A percentile compares a stretch with the other conserved stretches of the same genome.
phyloP scores from a whole-genome alignment of 2,329 filamentous ascomycete species.

The Zasmidium angulare region DNA sequence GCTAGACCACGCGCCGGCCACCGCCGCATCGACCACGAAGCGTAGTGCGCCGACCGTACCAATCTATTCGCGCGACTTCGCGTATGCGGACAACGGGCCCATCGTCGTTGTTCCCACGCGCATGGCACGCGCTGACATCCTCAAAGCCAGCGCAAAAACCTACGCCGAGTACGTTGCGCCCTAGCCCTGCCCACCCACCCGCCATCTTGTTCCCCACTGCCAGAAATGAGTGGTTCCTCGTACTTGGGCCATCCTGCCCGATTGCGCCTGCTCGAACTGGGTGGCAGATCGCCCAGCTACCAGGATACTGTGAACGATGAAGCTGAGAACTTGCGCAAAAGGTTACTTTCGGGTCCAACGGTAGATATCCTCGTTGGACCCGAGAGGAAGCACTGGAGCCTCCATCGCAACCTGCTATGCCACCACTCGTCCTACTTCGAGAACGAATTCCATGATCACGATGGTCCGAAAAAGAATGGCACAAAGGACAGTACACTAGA shows the following conservation, averaged over 20 bases:
- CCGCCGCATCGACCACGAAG: constrained; percentile 1
- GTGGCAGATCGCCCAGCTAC: constrained; percentile 15
- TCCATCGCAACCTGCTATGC: constrained; percentile 54
- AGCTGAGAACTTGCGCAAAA: constrained; percentile 50
- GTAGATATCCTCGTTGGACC: constrained; percentile 54
- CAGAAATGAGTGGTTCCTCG: constrained; percentile 17
- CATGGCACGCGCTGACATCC: constrained; percentile 49
- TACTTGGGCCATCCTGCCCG: constrained; percentile 21
- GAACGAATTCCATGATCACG: constrained; percentile 33
- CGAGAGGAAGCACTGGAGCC: constrained; percentile 49
- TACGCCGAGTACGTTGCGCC: constrained; percentile 54
- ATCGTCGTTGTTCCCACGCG: constrained; percentile 38
- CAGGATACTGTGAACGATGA: constrained; percentile 20
- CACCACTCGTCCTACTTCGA: constrained; percentile 53
- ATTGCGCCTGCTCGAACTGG: constrained; percentile 22
- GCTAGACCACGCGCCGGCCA: not conserved
- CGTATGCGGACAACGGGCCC: constrained; percentile 42
- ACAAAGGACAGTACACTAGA: constrained; percentile 44
- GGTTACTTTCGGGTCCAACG: constrained; percentile 53
- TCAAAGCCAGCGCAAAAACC: constrained; percentile 46
- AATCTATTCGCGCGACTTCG: constrained; percentile 45
- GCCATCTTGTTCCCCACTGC: constrained; percentile 1
- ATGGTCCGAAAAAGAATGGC: constrained; percentile 38
- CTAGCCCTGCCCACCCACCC: not conserved
- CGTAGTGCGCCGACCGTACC: constrained; percentile 24